Percentiles rank a stretch among this genome's conserved stretches.
Evolutionary conservation across 2,329 filamentous ascomycete genomes (phyloP).

Genomic region (Paramyrothecium sp.): DNA sequence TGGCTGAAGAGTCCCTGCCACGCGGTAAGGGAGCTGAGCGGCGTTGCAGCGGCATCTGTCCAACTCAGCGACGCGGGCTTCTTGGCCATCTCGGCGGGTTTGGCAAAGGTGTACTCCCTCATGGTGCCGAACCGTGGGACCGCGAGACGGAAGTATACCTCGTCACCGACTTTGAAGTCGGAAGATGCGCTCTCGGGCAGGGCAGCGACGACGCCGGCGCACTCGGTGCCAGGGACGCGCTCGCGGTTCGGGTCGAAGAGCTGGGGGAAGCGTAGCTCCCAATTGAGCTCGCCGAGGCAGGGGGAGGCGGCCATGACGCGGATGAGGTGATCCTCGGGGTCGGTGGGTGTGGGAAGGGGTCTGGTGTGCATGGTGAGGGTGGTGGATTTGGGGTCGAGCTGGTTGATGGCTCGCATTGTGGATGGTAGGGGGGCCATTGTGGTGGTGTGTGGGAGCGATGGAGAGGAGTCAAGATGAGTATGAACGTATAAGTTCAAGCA

Average conservation of each 20-base stretch:
- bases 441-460: background rate
- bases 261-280: slow-evolving; percentile 19
- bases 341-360: slow-evolving; percentile 13
- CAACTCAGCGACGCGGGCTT: slow-evolving; percentile 29
- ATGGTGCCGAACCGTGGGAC: slow-evolving; percentile 24
- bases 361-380: background rate
- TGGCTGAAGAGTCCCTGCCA: slow-evolving; percentile 32
- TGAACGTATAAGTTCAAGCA: too few species aligned
- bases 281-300: slow-evolving; percentile 29
- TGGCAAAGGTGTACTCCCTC: slow-evolving; percentile 29
- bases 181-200: slow-evolving; percentile 16
- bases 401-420: background rate
- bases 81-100: slow-evolving; percentile 28
- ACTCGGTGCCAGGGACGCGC: slow-evolving; percentile 32
- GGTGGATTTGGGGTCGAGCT: background rate
- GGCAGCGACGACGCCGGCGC: slow-evolving; percentile 33
- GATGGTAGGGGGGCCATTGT: background rate
- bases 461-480: background rate
- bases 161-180: slow-evolving; percentile 26
- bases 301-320: slow-evolving; percentile 29
- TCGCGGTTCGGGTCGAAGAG: slow-evolving; percentile 16
- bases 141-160: slow-evolving; percentile 30
- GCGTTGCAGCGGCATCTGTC: slow-evolving; percentile 33
- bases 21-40: slow-evolving; percentile 38
- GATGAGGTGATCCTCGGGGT: slow-evolving; percentile 26